Evolutionary conservation across 495 filamentous ascomycete species (phyloP), one percentile per base, ranked within the genome.

Genomic region (Aspergillus asperescens): DNA sequence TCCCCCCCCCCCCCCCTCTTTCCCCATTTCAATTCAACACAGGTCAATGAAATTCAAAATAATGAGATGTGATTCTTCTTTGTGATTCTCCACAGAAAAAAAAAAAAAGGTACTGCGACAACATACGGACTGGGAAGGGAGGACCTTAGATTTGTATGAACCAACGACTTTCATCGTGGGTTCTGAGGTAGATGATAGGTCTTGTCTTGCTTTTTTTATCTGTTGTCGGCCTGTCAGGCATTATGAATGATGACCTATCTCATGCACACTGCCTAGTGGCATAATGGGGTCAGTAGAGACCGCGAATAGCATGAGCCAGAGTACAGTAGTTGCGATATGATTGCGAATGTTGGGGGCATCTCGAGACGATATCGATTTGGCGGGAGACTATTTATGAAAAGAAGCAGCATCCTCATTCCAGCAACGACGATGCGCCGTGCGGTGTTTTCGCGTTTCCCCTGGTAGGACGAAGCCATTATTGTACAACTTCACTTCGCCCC

Each of bases 251-350:
- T 54, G 51, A 51, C 43, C 43, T 41, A 20, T 50, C 53, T 49
- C 46, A 55, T 55, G 53, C 53, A 55, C 38, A 55, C 18, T 55
- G 53, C 53, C 53, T 55, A 45, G 53, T 55, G 53, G 53, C 53
- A 50, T 20, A 22, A 6, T 39, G 53, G 39, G 29, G n/a, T 35
- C 32, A 35, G 32, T 35, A 35, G 32, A n/a, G n/a, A n/a, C n/a
- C n/a, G n/a, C n/a, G n/a, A n/a, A n/a, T n/a, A n/a, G n/a, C n/a
- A n/a, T n/a, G n/a, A n/a, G n/a, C n/a, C n/a, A n/a, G n/a, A n/a
- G n/a, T n/a, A n/a, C n/a, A n/a, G n/a, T n/a, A n/a, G n/a, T n/a
- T n/a, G n/a, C n/a, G n/a, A n/a, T n/a, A n/a, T n/a, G n/a, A n/a
- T n/a, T n/a, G n/a, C n/a, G n/a, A n/a, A n/a, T n/a, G n/a, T n/a